phyloP scores from a whole-genome alignment of 1,284 basidiomycete genomes.

The Heterobasidion irregulare region DNA sequence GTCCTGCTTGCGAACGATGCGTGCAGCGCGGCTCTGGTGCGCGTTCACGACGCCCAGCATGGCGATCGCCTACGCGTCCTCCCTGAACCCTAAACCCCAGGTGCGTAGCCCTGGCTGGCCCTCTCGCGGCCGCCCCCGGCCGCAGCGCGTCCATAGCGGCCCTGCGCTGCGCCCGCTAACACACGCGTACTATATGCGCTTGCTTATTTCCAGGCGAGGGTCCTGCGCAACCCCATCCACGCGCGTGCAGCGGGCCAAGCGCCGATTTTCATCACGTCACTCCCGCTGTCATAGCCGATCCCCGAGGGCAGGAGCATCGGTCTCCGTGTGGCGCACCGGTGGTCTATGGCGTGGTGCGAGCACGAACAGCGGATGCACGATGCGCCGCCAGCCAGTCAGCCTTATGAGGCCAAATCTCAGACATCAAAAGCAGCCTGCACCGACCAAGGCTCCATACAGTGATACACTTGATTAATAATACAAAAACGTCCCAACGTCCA shows the following conservation, averaged over 20 bases:
- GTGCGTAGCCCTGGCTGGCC: conserved; percentile 28
- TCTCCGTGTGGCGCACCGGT: too few relatives aligned
- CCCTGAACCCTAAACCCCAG: conserved; percentile 41
- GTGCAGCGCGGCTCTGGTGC: conserved; percentile 61
- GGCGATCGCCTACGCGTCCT: conserved; percentile 62
- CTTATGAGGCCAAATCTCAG: too few relatives aligned
- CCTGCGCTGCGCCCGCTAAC: neutral
- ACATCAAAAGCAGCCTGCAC: too few relatives aligned
- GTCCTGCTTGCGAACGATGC: neutral
- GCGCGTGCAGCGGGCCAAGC: conserved; percentile 16
- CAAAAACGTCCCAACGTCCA: too few relatives aligned
- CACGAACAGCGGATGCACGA: too few relatives aligned
- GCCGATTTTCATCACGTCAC: conserved; percentile 44
- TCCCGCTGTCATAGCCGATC: conserved; percentile 23
- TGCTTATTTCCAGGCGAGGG: conserved; percentile 26
- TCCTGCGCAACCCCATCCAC: conserved; percentile 37
- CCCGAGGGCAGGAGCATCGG: too few relatives aligned
- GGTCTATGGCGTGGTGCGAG: too few relatives aligned
- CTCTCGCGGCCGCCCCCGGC: neutral
- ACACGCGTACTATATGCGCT: neutral
- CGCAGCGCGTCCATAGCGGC: neutral
- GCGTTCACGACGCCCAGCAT: conserved; percentile 77
- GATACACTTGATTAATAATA: too few relatives aligned
- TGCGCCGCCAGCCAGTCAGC: too few relatives aligned
- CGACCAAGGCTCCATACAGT: too few relatives aligned